Evolutionary conservation across 176 grass and related monocot species (phyloP).

Genomic region (Triticum aestivum): DNA sequence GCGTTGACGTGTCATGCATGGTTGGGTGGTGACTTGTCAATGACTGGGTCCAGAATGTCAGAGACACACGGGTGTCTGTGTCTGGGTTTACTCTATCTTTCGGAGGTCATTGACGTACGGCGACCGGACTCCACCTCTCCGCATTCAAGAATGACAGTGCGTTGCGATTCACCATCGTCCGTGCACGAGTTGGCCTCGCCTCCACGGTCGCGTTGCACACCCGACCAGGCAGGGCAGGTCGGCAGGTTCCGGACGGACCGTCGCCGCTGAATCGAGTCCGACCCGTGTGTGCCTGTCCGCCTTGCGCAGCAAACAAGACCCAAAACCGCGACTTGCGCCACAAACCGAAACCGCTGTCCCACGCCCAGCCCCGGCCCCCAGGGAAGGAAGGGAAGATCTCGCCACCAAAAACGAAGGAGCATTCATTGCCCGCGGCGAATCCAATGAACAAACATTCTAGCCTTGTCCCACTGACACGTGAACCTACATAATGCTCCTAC

Average conservation of each 20-base stretch:
- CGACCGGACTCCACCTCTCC: not conserved
- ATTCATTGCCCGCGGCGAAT: not conserved
- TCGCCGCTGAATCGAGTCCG: not conserved
- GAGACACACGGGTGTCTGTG: too few species aligned
- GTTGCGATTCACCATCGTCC: not conserved
- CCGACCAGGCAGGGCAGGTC: not conserved
- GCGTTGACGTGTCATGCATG: too few species aligned
- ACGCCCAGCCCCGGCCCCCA: not conserved
- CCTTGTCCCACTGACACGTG: not conserved
- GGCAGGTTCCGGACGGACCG: not conserved
- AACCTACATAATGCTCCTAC: accelerated
- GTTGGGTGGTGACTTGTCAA: too few species aligned
- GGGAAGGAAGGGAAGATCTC: too few species aligned
- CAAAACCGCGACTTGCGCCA: conserved; percentile 38
- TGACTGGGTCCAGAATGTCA: too few species aligned
- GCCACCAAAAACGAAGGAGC: not conserved
- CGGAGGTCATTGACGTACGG: not conserved
- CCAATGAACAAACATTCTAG: not conserved
- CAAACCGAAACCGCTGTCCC: conserved; percentile 20
- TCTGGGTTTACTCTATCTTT: too few species aligned
- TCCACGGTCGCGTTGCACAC: not conserved
- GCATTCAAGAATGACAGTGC: not conserved
- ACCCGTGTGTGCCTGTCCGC: not conserved
- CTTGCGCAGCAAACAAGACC: conserved; percentile 27
- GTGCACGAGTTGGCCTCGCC: not conserved